Base-by-base conservation (phyloP, 495 filamentous ascomycete species). In the Penicillium chermesinum region DNA sequence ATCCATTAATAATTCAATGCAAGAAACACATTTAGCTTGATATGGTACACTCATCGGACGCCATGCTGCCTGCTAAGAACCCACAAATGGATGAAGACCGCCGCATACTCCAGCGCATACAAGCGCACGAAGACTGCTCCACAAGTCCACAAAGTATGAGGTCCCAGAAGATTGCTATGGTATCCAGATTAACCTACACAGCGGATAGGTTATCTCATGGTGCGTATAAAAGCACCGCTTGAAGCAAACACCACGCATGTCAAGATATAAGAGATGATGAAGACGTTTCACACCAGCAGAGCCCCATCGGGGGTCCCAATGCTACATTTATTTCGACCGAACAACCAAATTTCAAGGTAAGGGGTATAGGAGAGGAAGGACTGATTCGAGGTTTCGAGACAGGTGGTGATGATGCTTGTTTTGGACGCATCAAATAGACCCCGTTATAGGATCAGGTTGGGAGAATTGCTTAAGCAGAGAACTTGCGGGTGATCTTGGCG, bases 401-500 rank as follows among this genome's bases (percentile, higher is more conserved):
- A 46, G 22, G 38, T 46, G 34, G 38, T 38, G 38, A 19, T 27
- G 38, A 37, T 17, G 37, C 13, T 20, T n/a, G n/a, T n/a, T n/a
- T n/a, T n/a, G n/a, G n/a, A n/a, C n/a, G n/a, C n/a, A n/a, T n/a
- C n/a, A n/a, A n/a, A n/a, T n/a, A n/a, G n/a, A n/a, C n/a, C n/a
- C n/a, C n/a, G n/a, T n/a, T n/a, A n/a, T n/a, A 43, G 33, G 21
- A 22, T 18, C 15, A 41, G 32, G 43, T 52, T 18, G 44, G 41
- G 14, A 16, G 38, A 45, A 35, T 35, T 39, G 47, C 58, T 68
- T 62, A 75, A 49, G 72, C 63, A 33, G 89, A 90, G 78, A 95
- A 95, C 67, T 84, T 87, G 71, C 88, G 83, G 58, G 89, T 91
- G 62, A 97, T 72, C 82, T 97, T 97, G 66, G 91, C 91, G 65